Evolutionary conservation across 495 filamentous ascomycete genomes (phyloP), one percentile per base, ranked within the genome.

Genomic region (Penicillium steckii): DNA sequence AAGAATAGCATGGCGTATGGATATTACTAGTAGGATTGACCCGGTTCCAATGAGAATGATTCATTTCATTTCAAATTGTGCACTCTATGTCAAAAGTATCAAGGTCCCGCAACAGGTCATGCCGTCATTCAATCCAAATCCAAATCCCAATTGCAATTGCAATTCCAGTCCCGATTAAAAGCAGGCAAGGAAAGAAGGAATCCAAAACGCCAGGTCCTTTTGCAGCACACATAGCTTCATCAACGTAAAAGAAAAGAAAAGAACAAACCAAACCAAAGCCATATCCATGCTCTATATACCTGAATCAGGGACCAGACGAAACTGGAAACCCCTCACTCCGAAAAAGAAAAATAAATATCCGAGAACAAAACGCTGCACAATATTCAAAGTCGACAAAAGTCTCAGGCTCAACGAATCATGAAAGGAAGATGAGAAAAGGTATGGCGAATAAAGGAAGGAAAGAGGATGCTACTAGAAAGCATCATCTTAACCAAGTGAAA

Each of bases 401-500:
- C n/a, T n/a, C 33, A 37, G n/a, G 33, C 2, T 18, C 33, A 37
- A 17, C 8, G 13, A 3, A n/a, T 8, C 10, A 37, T 13, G 8
- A 18, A 37, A 4, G 7, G n/a, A 35, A 7, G 12, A n/a, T n/a
- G n/a, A n/a, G n/a, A n/a, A n/a, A n/a, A n/a, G n/a, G n/a, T n/a
- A n/a, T n/a, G n/a, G n/a, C n/a, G n/a, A 37, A 41, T 21, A 17
- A 8, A 33, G 48, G 48, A 60, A n/a, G 27, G 25, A 30, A 27
- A 25, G 29, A 29, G 13, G 0, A 27, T 5, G 10, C 8, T 8
- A 26, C 13, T 19, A 25, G 13, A 27, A 5, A 12, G 17, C n/a
- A 21, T 19, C 48, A 15, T 25, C 37, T 46, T 61, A 74, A n/a
- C 38, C 23, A 12, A 76, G 38, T 44, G 61, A 46, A 45, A 77